These are phyloP conservation scores for Phytophthora nicotianae DNA, from an alignment of 352 stramenopile genomes.

Conservation along the genomic window DNA sequence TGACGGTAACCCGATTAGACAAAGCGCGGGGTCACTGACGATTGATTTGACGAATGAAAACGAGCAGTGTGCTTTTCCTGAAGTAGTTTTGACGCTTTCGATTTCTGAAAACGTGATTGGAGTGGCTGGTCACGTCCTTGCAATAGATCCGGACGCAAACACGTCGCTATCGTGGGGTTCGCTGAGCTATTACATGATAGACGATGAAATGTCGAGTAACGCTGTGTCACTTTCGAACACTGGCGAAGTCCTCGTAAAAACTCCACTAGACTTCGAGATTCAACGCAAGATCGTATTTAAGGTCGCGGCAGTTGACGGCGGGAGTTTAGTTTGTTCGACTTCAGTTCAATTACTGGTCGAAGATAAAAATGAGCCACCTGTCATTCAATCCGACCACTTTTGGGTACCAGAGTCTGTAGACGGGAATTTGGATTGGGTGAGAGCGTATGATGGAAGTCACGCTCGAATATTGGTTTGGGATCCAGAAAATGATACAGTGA, in stretches of 20 bases:
- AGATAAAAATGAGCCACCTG: slow-evolving; percentile 47
- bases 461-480: slow-evolving; percentile 50
- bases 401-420: slow-evolving; percentile 49
- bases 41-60: slow-evolving; percentile 24
- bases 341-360: slow-evolving; percentile 16
- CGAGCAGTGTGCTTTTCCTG: slow-evolving; percentile 20
- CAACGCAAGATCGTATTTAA: slow-evolving; percentile 12
- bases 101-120: slow-evolving; percentile 26
- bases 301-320: slow-evolving; percentile 24
- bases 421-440: slow-evolving; percentile 20
- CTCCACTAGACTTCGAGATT: slow-evolving; percentile 27
- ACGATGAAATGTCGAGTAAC: not conserved
- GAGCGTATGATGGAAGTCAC: slow-evolving; percentile 8
- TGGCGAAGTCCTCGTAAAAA: slow-evolving; percentile 20
- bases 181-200: slow-evolving; percentile 25
- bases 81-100: not conserved
- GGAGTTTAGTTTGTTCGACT: slow-evolving; percentile 18
- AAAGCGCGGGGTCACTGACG: slow-evolving; percentile 12
- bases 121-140: slow-evolving; percentile 14
- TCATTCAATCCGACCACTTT: slow-evolving; percentile 36
- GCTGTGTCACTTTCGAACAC: slow-evolving; percentile 5
- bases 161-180: slow-evolving; percentile 18
- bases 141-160: slow-evolving; percentile 22
- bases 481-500: slow-evolving; percentile 63
- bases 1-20: slow-evolving; percentile 21